Conservation (phyloP, 495 filamentous ascomycete species). For the Xylaria telfairii region DNA sequence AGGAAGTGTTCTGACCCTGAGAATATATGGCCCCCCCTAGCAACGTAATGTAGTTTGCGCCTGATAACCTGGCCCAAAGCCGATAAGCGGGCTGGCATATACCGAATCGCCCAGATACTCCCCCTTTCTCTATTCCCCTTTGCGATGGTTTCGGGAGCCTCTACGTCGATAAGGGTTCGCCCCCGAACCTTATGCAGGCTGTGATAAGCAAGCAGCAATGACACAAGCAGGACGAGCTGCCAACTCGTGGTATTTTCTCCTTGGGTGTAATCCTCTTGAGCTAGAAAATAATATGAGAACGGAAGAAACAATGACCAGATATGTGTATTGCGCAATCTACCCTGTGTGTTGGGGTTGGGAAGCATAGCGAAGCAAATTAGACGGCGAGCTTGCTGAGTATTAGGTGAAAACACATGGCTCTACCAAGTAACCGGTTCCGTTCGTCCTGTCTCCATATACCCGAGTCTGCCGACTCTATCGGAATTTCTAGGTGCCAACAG, state of each 20-base stretch:
- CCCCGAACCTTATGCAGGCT: neutral
- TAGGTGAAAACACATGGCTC: neutral
- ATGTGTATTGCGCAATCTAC: neutral
- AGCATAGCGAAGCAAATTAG: neutral
- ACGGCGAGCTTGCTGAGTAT: neutral
- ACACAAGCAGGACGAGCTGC: neutral
- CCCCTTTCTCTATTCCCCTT: neutral
- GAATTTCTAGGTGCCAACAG: neutral
- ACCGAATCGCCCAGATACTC: neutral
- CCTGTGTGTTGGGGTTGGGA: neutral
- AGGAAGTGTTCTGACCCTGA: neutral
- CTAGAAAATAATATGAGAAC: too few species aligned
- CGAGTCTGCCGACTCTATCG: neutral
- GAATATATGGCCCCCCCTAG: too few species aligned
- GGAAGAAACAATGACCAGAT: neutral
- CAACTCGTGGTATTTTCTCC: neutral
- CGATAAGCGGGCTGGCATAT: neutral
- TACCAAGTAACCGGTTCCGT: neutral
- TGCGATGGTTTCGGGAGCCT: neutral
- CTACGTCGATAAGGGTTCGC: neutral
- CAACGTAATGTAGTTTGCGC: too few species aligned
- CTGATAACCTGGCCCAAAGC: too few species aligned
- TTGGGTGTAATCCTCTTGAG: neutral
- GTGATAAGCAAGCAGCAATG: neutral
- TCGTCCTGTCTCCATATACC: neutral